Conservation (phyloP, 306 rosid genomes). For the Mucuna pruriens region DNA sequence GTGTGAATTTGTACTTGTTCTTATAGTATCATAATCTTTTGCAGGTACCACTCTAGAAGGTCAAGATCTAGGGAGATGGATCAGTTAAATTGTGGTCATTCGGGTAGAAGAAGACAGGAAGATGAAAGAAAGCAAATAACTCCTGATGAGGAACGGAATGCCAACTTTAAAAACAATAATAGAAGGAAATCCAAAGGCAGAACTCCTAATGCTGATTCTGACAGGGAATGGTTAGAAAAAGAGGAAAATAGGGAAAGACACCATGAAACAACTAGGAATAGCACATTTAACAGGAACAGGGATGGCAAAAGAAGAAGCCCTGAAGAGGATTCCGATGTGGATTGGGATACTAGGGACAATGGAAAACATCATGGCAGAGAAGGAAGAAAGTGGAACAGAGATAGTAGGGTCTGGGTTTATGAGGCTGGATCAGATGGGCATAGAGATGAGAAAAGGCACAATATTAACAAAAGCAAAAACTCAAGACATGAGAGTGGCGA, state of each 20-base stretch:
- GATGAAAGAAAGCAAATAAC: constrained; percentile 44
- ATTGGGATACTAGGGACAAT: constrained; percentile 38
- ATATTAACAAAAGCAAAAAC: constrained; percentile 38
- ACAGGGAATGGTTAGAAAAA: constrained; percentile 49
- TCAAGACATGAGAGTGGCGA: constrained; percentile 35
- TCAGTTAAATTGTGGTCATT: constrained; percentile 40
- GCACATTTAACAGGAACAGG: constrained; percentile 37
- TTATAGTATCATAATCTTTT: constrained; percentile 32
- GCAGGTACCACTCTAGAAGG: constrained; percentile 59
- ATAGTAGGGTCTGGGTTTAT: constrained; percentile 28
- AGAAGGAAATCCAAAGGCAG: constrained; percentile 49
- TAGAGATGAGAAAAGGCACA: constrained; percentile 34
- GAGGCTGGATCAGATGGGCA: constrained; percentile 39
- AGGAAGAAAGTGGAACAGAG: constrained; percentile 39
- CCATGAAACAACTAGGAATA: constrained; percentile 34
- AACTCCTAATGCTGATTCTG: constrained; percentile 50
- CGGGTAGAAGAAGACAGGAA: constrained; percentile 49
- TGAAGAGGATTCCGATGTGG: constrained; percentile 52
- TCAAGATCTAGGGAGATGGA: constrained; percentile 62
- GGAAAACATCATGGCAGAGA: constrained; percentile 32
- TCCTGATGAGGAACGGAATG: constrained; percentile 45
- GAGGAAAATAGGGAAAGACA: constrained; percentile 41
- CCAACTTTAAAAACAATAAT: constrained; percentile 31
- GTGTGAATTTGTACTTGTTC: constrained; percentile 31
- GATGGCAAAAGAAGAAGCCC: constrained; percentile 35